Evolutionary conservation across 352 stramenopile species (phyloP).

Genomic region (Globisporangium yorkense): DNA sequence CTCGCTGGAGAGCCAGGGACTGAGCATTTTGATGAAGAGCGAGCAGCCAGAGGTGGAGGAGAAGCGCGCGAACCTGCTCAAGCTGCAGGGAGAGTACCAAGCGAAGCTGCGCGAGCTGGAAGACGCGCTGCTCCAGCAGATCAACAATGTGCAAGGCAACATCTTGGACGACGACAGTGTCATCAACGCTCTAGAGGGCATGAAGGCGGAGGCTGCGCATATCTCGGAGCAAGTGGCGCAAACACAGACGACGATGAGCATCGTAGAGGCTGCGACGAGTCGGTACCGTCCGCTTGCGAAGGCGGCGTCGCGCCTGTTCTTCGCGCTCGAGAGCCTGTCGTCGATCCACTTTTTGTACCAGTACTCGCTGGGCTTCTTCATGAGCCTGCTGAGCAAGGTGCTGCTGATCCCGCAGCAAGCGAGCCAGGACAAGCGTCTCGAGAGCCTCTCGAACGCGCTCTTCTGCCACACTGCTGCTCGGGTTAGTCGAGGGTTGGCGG

Average conservation of each 20-base stretch:
- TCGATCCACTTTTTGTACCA: constrained; percentile 99
- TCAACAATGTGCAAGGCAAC: constrained; percentile 97
- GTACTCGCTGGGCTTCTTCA: constrained; percentile 97
- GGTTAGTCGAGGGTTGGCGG: constrained; percentile 91
- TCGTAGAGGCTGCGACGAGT: constrained; percentile 88
- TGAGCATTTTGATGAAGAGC: constrained; percentile 94
- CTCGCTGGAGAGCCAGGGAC: constrained; percentile 95
- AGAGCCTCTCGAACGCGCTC: constrained; percentile 69
- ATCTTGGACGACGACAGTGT: constrained; percentile 99
- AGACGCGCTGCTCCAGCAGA: constrained; percentile 97
- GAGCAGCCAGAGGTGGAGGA: constrained; percentile 98
- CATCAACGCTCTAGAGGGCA: constrained; percentile 97
- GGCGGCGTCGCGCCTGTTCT: constrained; percentile 87
- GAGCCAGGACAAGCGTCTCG: constrained; percentile 36
- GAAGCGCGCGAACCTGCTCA: constrained; percentile 93
- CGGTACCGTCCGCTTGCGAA: constrained; percentile 94
- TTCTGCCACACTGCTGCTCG: constrained; percentile 92
- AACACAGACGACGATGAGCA: constrained; percentile 77
- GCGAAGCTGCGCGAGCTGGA: constrained; percentile 96
- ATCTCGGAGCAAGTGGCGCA: constrained; percentile 91
- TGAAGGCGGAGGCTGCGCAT: constrained; percentile 97
- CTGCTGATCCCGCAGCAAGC: constrained; percentile 38
- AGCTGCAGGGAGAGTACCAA: constrained; percentile 98
- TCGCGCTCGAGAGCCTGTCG: constrained; percentile 90
- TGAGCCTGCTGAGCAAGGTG: constrained; percentile 93